Conservation (phyloP, 768 basidiomycete genomes). For the Gymnopilus dilepis region DNA sequence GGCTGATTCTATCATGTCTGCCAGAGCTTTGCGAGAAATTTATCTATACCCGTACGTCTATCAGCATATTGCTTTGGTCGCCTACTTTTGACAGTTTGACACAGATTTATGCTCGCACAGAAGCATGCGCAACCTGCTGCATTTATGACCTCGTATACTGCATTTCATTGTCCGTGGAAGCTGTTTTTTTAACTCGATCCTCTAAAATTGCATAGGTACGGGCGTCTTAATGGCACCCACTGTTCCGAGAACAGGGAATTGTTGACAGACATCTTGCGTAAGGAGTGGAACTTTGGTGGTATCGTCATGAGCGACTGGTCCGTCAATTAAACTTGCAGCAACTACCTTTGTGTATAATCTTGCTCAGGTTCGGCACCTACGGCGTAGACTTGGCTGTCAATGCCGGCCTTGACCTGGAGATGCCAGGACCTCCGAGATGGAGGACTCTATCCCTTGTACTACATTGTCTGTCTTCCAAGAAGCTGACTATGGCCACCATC, state of each 20-base stretch:
- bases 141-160: constrained; percentile 65
- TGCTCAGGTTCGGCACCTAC: constrained; percentile 70
- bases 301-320: constrained; percentile 83
- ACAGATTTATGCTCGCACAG: constrained; percentile 72
- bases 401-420: constrained; percentile 79
- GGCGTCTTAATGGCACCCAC: constrained; percentile 74
- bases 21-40: constrained; percentile 70
- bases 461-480: constrained; percentile 47
- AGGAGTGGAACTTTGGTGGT: constrained; percentile 77
- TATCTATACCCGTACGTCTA: constrained; percentile 68
- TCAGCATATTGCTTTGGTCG: neutral
- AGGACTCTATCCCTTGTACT: constrained; percentile 49
- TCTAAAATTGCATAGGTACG: constrained; percentile 59
- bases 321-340: neutral
- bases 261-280: constrained; percentile 65
- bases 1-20: constrained; percentile 66
- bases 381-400: constrained; percentile 70
- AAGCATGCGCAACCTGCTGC: constrained; percentile 64
- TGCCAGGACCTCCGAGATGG: constrained; percentile 79
- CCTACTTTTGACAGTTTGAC: constrained; percentile 6
- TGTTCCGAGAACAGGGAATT: constrained; percentile 70
- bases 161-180: neutral
- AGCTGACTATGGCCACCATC: constrained; percentile 50
- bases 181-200: neutral
- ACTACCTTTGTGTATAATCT: neutral